Conservation (phyloP, 208 protist species). For the Leishmania amazonensis region DNA sequence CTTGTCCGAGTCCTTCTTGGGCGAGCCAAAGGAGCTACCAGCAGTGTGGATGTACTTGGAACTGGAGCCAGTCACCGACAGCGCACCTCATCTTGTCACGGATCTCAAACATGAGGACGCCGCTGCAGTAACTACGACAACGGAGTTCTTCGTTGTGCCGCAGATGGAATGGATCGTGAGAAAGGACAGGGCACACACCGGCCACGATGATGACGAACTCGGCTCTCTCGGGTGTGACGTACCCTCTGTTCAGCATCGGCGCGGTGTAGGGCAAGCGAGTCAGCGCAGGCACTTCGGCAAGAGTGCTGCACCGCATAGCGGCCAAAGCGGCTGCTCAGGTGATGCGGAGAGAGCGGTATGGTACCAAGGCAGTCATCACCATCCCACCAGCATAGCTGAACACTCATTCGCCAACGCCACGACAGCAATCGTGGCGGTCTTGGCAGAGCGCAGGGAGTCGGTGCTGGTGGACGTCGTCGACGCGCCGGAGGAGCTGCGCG, state of each 20-base stretch:
- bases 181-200: neutral
- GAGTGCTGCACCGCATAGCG: neutral
- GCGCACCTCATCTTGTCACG: neutral
- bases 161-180: conserved; percentile 38
- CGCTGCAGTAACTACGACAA: neutral
- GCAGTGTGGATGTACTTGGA: conserved; percentile 81
- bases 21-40: conserved; percentile 40
- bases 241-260: neutral
- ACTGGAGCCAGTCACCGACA: conserved; percentile 29
- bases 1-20: conserved; percentile 61
- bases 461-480: conserved; percentile 39
- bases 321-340: neutral
- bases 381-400: neutral
- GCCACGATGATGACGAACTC: neutral
- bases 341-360: neutral
- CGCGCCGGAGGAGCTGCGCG: conserved; percentile 49
- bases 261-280: neutral
- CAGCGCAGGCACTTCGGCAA: neutral
- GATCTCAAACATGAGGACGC: neutral
- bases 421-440: conserved; percentile 37
- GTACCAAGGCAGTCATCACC: neutral
- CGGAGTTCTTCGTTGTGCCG: conserved; percentile 54
- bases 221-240: neutral
- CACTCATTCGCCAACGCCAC: neutral
- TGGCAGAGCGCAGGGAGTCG: conserved; percentile 34